Evolutionary conservation across 441 rosid species (phyloP).

Genomic region (Manihot esculenta): DNA sequence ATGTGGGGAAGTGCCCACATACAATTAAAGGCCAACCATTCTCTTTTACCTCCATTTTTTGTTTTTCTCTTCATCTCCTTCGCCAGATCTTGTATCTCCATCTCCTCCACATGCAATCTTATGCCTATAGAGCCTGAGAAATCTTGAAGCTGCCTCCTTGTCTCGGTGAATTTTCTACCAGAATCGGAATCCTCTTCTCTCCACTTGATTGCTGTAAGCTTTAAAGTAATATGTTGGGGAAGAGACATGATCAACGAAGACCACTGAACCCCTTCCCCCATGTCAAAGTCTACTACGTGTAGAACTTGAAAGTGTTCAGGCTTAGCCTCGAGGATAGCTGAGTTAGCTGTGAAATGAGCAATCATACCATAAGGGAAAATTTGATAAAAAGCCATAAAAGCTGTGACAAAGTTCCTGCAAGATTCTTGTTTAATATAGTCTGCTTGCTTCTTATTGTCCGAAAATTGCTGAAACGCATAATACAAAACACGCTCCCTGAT

Average conservation of each 20-base stretch:
- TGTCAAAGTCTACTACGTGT: slow-evolving; percentile 42
- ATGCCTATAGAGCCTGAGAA: slow-evolving; percentile 23
- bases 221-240: slow-evolving; percentile 19
- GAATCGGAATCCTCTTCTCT: slow-evolving; percentile 10
- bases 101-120: slow-evolving; percentile 23
- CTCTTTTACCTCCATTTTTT: slow-evolving; percentile 18
- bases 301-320: slow-evolving; percentile 22
- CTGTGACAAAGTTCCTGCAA: slow-evolving; percentile 21
- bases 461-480: slow-evolving; percentile 17
- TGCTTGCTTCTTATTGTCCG: slow-evolving; percentile 16
- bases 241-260: slow-evolving; percentile 28
- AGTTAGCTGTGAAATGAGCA: slow-evolving; percentile 37
- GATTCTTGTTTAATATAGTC: slow-evolving; percentile 30
- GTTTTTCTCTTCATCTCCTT: slow-evolving; percentile 12
- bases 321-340: slow-evolving; percentile 29
- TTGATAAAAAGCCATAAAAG: slow-evolving; percentile 28
- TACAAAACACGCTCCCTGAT: slow-evolving; percentile 23
- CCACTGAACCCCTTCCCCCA: slow-evolving; percentile 44
- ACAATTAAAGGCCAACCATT: slow-evolving; percentile 37
- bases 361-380: slow-evolving; percentile 30
- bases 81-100: slow-evolving; percentile 25
- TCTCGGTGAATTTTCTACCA: slow-evolving; percentile 25
- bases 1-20: slow-evolving; percentile 39
- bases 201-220: slow-evolving; percentile 31
- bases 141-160: slow-evolving; percentile 26